Base-by-base conservation (phyloP, 495 filamentous ascomycete genomes). In the Penicillium antarcticum region DNA sequence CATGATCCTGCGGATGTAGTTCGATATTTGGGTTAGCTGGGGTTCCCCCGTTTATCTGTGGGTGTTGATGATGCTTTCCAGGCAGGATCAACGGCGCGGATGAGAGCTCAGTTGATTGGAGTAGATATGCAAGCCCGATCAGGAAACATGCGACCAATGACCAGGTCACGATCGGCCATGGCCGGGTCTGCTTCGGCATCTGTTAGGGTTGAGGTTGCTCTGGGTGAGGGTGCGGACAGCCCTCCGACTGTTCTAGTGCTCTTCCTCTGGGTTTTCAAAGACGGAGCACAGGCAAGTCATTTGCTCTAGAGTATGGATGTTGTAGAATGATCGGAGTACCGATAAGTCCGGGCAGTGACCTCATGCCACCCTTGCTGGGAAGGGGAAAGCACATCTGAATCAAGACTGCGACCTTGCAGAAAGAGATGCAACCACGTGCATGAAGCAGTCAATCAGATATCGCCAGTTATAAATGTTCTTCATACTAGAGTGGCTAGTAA, bases 1-100 rank as follows among this genome's bases (percentile, higher is more conserved):
- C 45, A 66, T 77, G 74, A 32, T 69, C 58, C 34, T 77, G 66
- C 0, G 71, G 69, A 46, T 68, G 70, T 19, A 74, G 62, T 46
- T 57, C 60, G 31, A 70, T 68, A 2, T 44, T 18, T n/a, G 63
- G 69, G 33, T 58, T 63, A 24, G 33, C 19, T n/a, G 19, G 24
- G 23, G 52, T 45, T 0, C 29, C 35, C 2, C 23, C 42, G 4
- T 51, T 26, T 11, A 47, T 12, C 6, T 42, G 26, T 12, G 13
- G 14, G 5, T 26, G 4, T 26, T 42, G 49, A 29, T 42, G 44
- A 9, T 45, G 16, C 4, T 29, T 26, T 4, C 45, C 26, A 7
- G 54, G 48, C 12, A 41, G 13, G 14, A 51, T 32, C 34, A 42
- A 52, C 1, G 17, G 45, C 7, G 13, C 23, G 9, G 52, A 19